Evolutionary conservation across 495 filamentous ascomycete species (phyloP).

Genomic region (Apodospora peruviana): DNA sequence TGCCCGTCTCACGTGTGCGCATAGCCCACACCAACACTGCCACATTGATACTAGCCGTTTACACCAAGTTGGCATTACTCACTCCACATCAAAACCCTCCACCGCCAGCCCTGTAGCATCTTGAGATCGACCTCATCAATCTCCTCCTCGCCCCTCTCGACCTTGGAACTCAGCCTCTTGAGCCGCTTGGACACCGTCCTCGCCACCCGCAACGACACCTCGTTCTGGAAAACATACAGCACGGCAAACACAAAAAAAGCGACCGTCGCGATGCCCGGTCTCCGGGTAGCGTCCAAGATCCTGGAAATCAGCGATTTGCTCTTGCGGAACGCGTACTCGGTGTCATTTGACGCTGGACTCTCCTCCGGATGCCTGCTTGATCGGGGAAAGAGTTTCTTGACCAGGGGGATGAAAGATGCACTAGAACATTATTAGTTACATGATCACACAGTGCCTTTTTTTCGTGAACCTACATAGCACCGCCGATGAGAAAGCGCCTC

Average conservation of each 20-base stretch:
- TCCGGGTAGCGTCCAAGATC: constrained; percentile 29
- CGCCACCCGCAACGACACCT: constrained; percentile 39
- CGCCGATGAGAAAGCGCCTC: constrained; percentile 37
- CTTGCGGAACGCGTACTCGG: constrained; percentile 41
- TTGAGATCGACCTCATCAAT: constrained; percentile 35
- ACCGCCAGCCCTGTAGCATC: constrained; percentile 39
- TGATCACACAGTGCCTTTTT: neutral
- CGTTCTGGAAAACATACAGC: constrained; percentile 43
- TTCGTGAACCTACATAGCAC: constrained; percentile 28
- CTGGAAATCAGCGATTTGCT: constrained; percentile 36
- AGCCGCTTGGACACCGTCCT: constrained; percentile 33
- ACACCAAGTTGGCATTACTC: too few relatives aligned
- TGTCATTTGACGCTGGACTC: constrained; percentile 28
- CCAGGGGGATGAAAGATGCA: constrained; percentile 36
- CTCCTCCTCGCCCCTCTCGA: constrained; percentile 35
- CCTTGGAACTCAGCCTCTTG: constrained; percentile 33
- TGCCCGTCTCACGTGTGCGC: too few relatives aligned
- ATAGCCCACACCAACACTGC: too few relatives aligned
- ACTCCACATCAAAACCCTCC: constrained; percentile 39
- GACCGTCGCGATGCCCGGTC: constrained; percentile 36
- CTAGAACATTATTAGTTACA: constrained; percentile 10
- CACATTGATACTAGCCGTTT: too few relatives aligned
- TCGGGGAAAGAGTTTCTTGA: constrained; percentile 36
- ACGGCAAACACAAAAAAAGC: constrained; percentile 42
- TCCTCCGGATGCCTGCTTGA: constrained; percentile 20